Evolutionary conservation across 805 yeast species (phyloP).

Genomic region (Ogataea degrootiae): DNA sequence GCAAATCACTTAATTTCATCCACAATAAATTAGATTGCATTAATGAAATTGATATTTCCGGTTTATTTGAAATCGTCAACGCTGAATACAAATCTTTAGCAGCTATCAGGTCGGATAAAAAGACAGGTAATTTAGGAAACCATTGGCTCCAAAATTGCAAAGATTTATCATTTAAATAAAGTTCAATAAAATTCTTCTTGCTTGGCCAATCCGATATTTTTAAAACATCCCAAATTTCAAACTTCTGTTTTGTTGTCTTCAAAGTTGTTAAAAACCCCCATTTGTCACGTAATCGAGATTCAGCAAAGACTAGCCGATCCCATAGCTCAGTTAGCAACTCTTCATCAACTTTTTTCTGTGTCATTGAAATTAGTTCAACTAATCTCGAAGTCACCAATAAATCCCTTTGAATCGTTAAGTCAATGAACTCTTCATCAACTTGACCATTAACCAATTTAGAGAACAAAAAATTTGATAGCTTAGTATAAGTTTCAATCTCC

Average conservation of each 20-base stretch:
- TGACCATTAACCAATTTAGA: conserved; percentile 22
- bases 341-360: conserved; percentile 2
- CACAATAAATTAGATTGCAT: conserved; percentile 26
- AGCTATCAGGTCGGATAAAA: conserved; percentile 71
- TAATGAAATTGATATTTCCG: conserved; percentile 18
- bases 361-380: conserved; percentile 16
- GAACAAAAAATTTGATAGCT: conserved; percentile 24
- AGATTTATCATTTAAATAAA: conserved; percentile 15
- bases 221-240: conserved; percentile 20
- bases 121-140: conserved; percentile 59
- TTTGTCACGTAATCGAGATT: conserved; percentile 12
- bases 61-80: conserved; percentile 41
- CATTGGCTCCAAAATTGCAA: conserved; percentile 19
- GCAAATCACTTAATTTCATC: conserved; percentile 17
- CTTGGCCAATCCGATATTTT: conserved; percentile 9
- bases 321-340: conserved; percentile 18
- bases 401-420: conserved; percentile 26
- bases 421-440: conserved; percentile 20
- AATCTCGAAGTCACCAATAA: conserved; percentile 24
- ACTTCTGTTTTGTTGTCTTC: background rate
- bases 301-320: conserved; percentile 26
- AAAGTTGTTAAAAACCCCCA: conserved; percentile 15
- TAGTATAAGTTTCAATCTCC: conserved; percentile 53
- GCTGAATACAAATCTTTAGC: conserved; percentile 76
- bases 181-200: conserved; percentile 18